Percentiles rank a stretch among this genome's conserved stretches.
Evolutionary conservation across 1,139 yeast genomes (phyloP).

Genomic region (Nakaseomyces bracarensis): DNA sequence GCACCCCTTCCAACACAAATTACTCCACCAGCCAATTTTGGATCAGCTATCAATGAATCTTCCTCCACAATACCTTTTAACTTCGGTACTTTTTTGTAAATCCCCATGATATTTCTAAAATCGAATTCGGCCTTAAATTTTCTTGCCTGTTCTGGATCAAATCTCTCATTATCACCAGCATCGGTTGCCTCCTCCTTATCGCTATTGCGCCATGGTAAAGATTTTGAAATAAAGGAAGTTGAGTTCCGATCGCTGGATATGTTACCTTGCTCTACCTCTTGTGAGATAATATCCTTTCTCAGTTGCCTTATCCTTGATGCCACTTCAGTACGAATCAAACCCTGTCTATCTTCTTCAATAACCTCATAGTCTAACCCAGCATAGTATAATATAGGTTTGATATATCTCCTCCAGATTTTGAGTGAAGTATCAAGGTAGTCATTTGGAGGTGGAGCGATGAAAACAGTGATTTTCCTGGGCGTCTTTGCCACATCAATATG

Average conservation of each 20-base stretch:
- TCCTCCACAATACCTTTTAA: constrained; percentile 38
- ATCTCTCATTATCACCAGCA: constrained; percentile 2
- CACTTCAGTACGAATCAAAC: constrained; percentile 72
- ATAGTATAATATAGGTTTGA: constrained; percentile 81
- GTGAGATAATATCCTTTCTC: constrained; percentile 40
- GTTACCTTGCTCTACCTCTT: too few species aligned
- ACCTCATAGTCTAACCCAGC: constrained; percentile 83
- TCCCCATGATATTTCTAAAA: constrained; percentile 52
- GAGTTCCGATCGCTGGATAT: background rate
- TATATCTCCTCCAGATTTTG: constrained; percentile 64
- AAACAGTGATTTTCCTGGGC: constrained; percentile 74
- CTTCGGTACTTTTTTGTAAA: constrained; percentile 37
- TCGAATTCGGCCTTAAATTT: constrained; percentile 40
- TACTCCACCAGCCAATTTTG: constrained; percentile 65
- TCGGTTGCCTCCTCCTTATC: background rate
- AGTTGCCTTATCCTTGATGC: constrained; percentile 74
- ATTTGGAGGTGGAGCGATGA: constrained; percentile 92
- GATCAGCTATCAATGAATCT: constrained; percentile 38
- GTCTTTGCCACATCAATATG: constrained; percentile 41
- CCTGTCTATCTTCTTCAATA: constrained; percentile 66
- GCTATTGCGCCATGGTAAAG: background rate
- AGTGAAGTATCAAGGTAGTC: constrained; percentile 76
- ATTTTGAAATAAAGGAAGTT: background rate
- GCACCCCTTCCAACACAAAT: constrained; percentile 94
- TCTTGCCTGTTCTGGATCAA: constrained; percentile 20